These are phyloP conservation scores for Rubroboletus satanas DNA, from an alignment of 768 basidiomycete species.

Conservation along the genomic window DNA sequence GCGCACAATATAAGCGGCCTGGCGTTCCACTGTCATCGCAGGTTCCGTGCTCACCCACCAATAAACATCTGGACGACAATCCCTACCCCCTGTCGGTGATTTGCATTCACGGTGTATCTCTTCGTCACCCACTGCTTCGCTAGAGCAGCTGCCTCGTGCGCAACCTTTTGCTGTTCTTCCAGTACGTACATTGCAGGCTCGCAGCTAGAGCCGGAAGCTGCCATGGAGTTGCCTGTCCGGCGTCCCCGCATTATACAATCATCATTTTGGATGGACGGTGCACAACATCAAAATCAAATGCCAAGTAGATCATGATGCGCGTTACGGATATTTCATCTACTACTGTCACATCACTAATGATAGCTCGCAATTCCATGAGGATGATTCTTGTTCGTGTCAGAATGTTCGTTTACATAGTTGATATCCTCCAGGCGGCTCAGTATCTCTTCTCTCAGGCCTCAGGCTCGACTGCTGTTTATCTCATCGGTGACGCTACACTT, in stretches of 20 bases:
- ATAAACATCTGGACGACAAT: neutral
- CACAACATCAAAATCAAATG: no score
- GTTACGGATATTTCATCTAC: neutral
- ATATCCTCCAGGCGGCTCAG: neutral
- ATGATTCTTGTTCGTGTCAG: neutral
- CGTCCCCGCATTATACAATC: neutral
- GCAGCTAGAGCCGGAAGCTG: slow-evolving; percentile 32
- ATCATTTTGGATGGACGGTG: neutral
- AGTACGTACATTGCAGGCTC: slow-evolving; percentile 31
- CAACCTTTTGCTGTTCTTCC: slow-evolving; percentile 21
- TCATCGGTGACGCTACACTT: no score
- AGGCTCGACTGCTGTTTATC: neutral
- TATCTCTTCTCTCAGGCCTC: no score
- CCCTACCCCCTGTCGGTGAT: neutral
- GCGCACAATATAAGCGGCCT: neutral
- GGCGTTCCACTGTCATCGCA: neutral
- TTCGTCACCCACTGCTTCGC: neutral
- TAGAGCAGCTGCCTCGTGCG: neutral
- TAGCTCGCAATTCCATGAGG: neutral
- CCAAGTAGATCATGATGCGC: neutral
- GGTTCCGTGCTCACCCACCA: neutral
- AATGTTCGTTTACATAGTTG: neutral
- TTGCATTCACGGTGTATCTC: neutral
- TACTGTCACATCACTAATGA: neutral
- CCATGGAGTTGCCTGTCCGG: slow-evolving; percentile 28